Percentiles rank a stretch among this genome's conserved stretches.
These are phyloP conservation scores for Cryptococcus maquisensis DNA, from an alignment of 1,284 basidiomycete genomes.

Conservation along the genomic window DNA sequence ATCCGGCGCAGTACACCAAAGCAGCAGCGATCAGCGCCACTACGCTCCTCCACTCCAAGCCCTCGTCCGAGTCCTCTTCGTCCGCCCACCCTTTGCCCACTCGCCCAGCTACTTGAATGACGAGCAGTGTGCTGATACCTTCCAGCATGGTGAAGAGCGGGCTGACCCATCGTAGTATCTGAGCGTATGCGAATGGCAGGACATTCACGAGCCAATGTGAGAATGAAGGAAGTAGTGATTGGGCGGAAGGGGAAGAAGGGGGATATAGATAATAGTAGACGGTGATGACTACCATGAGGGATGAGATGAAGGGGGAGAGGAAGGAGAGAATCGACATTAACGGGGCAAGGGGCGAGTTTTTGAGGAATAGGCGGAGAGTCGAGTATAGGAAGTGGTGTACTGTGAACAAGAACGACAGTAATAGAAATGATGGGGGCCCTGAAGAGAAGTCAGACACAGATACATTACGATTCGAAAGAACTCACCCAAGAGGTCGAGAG, in stretches of 20 bases:
- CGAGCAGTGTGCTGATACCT: constrained; percentile 44
- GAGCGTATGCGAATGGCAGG: constrained; percentile 45
- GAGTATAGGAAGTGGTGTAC: constrained; percentile 45
- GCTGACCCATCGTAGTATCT: constrained; percentile 42
- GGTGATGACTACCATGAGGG: constrained; percentile 31
- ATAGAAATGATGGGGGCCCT: constrained; percentile 49
- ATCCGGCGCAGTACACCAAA: constrained; percentile 43
- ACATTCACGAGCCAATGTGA: constrained; percentile 41
- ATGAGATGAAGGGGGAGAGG: constrained; percentile 42
- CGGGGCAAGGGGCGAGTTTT: constrained; percentile 44
- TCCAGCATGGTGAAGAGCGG: constrained; percentile 50
- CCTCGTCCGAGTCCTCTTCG: constrained; percentile 46
- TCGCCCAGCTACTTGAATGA: constrained; percentile 46
- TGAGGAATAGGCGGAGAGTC: constrained; percentile 43
- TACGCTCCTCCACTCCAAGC: constrained; percentile 48
- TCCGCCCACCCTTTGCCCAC: constrained; percentile 50
- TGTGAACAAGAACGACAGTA: constrained; percentile 48
- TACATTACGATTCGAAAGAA: not conserved
- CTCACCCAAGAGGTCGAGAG: constrained; percentile 44
- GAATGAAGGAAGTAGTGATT: constrained; percentile 16
- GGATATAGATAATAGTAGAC: constrained; percentile 44
- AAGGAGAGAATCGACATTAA: constrained; percentile 43
- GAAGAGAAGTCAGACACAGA: not conserved
- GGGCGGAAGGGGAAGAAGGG: constrained; percentile 14
- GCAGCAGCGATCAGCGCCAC: constrained; percentile 43